Base-by-base conservation (phyloP, 1,284 basidiomycete genomes). In the Xerocomus nothofagi region DNA sequence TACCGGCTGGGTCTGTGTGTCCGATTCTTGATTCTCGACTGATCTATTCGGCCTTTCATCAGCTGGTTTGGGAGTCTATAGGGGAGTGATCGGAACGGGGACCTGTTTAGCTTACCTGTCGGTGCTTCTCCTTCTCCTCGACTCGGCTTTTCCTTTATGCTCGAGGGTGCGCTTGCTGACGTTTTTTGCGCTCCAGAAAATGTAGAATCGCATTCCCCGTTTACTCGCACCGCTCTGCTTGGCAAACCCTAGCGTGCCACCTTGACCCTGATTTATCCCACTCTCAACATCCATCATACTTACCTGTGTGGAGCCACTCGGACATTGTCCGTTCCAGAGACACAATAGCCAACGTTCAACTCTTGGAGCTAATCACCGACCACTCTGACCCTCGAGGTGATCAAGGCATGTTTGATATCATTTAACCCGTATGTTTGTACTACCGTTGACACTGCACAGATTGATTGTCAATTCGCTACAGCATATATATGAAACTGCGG, bases 61-160 rank as follows among this genome's bases (percentile, higher is more conserved):
- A 26, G 3, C 56, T 26, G 8, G n/a, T 57, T 38, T 41, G 15
- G 36, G 11, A 8, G 26, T 21, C 20, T 11, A 20, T 36, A 45
- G 44, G 47, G 27, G 6, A 14, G 15, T 18, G 32, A 58, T 63
- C 61, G 38, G 37, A 37, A 57, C 63, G 62, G 60, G 30, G 56
- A 61, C 56, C 39, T 59, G 10, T 42, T 26, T 20, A 12, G 15
- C 37, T 38, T 47, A 21, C 24, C 46, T 31, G 26, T 26, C 54
- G 36, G 26, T 17, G 42, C 57, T 57, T 62, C 49, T 47, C 24
- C 21, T 26, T 58, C 47, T 48, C 20, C 18, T 15, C 8, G 2
- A n/a, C n/a, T 38, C 49, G 34, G 33, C 26, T 31, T 21, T 43
- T 45, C 41, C 31, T 41, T 15, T 38, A 15, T 46, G 46, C 39